A percentile compares a stretch with the other conserved stretches of the same genome.
These are phyloP conservation scores for Salmacisia buchloeana DNA, from an alignment of 1,284 basidiomycete genomes.

Conservation along the genomic window DNA sequence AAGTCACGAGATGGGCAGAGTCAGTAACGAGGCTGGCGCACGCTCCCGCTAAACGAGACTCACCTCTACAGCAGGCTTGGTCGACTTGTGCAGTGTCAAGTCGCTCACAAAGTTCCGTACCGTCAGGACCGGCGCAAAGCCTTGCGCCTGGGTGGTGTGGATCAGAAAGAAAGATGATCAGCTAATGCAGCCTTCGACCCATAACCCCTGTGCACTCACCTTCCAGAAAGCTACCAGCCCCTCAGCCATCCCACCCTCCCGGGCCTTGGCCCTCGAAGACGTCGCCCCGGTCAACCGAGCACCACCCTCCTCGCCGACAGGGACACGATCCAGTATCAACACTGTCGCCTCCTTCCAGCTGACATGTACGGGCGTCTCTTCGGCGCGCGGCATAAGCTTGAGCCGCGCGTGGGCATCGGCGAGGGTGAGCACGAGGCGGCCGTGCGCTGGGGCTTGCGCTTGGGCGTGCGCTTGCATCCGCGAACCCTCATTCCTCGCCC, in stretches of 20 bases:
- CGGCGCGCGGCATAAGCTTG: conserved; percentile 32
- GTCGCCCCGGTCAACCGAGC: background rate
- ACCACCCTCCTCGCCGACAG: conserved; percentile 11
- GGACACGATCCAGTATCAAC: conserved; percentile 17
- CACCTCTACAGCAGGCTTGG: conserved; percentile 38
- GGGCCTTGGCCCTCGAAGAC: background rate
- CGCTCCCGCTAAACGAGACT: too few species aligned
- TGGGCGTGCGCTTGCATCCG: background rate
- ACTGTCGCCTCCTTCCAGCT: conserved; percentile 20
- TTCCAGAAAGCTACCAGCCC: background rate
- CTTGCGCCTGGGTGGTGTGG: conserved; percentile 1
- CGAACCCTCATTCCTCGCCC: conserved; percentile 18
- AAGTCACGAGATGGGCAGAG: too few species aligned
- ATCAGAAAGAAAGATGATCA: background rate
- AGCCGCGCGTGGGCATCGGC: conserved; percentile 28
- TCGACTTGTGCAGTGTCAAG: conserved; percentile 27
- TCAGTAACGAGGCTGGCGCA: too few species aligned
- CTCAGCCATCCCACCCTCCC: conserved; percentile 45
- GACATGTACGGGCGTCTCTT: conserved; percentile 26
- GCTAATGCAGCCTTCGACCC: background rate
- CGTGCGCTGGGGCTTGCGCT: conserved; percentile 14
- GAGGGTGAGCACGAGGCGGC: conserved; percentile 24
- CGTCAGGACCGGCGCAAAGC: conserved; percentile 46
- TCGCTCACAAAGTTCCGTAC: conserved; percentile 38
- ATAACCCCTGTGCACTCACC: conserved; percentile 1